These are phyloP conservation scores for Abelmoschus esculentus DNA, from an alignment of 345 rosid species.

Conservation along the genomic window DNA sequence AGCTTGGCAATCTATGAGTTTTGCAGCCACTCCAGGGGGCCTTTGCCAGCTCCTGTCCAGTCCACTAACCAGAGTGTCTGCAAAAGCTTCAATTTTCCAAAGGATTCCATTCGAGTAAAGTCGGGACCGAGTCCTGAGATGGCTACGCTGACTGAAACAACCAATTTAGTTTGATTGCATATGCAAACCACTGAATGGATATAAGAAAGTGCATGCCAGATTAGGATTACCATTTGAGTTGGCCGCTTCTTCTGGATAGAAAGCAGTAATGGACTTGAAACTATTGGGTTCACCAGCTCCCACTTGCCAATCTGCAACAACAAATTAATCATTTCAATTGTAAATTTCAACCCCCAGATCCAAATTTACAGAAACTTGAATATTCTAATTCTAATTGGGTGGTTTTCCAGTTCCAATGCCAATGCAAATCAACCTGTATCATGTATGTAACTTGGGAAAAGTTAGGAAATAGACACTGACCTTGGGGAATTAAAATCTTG, in stretches of 20 bases:
- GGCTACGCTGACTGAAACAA: conserved; percentile 46
- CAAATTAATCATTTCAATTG: not conserved
- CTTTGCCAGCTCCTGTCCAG: conserved; percentile 92
- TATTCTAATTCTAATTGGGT: not conserved
- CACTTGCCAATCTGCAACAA: conserved; percentile 64
- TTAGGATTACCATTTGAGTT: conserved; percentile 48
- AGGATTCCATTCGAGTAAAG: conserved; percentile 83
- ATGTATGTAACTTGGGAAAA: not conserved
- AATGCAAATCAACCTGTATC: not conserved
- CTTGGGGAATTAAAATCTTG: conserved; percentile 73
- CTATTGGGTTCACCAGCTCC: conserved; percentile 67
- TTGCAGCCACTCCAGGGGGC: conserved; percentile 78
- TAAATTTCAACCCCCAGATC: too few relatives aligned
- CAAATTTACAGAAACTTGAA: not conserved
- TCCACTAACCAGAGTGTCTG: conserved; percentile 82
- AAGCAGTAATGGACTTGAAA: conserved; percentile 81
- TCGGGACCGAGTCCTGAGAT: conserved; percentile 92
- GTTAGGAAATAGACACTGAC: conserved; percentile 17
- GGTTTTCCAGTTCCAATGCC: not conserved
- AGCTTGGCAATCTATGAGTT: conserved; percentile 58
- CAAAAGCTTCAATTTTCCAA: conserved; percentile 86
- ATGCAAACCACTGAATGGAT: not conserved
- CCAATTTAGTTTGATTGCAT: not conserved
- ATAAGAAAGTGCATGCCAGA: not conserved
- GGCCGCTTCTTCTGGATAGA: conserved; percentile 55